These are phyloP conservation scores for Fagopyrum esculentum DNA, from an alignment of 148 eudicot genomes.

Conservation along the genomic window DNA sequence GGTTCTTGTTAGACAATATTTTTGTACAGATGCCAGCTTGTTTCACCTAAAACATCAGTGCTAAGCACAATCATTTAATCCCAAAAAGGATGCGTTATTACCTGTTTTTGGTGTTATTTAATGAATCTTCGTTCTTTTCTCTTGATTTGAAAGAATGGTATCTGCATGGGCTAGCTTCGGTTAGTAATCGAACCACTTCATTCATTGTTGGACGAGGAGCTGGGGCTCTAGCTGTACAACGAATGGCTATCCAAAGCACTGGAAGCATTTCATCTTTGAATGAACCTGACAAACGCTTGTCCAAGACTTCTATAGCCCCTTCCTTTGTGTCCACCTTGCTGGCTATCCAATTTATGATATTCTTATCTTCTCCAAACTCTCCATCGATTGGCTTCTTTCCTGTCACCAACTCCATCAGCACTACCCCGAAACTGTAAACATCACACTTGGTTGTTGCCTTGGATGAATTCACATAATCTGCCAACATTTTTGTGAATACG, in stretches of 20 bases:
- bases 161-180: slow-evolving; percentile 65
- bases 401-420: slow-evolving; percentile 81
- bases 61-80: not conserved
- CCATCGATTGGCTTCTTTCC: slow-evolving; percentile 83
- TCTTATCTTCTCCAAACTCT: slow-evolving; percentile 89
- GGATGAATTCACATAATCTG: slow-evolving; percentile 81
- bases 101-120: slow-evolving; percentile 24
- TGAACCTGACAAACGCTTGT: slow-evolving; percentile 46
- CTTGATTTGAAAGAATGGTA: slow-evolving; percentile 48
- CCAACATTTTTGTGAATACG: not conserved
- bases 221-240: slow-evolving; percentile 55
- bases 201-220: slow-evolving; percentile 74
- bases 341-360: slow-evolving; percentile 78
- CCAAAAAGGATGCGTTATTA: slow-evolving; percentile 8
- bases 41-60: slow-evolving; percentile 1
- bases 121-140: slow-evolving; percentile 39
- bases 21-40: not conserved
- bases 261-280: slow-evolving; percentile 66
- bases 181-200: slow-evolving; percentile 63
- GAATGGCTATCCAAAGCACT: slow-evolving; percentile 66
- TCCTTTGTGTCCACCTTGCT: slow-evolving; percentile 73
- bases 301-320: slow-evolving; percentile 71
- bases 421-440: slow-evolving; percentile 92
- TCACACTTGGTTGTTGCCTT: slow-evolving; percentile 88
- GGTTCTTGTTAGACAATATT: not conserved